Conservation (phyloP, 164 flowering plant genomes). For the Malania oleifera region DNA sequence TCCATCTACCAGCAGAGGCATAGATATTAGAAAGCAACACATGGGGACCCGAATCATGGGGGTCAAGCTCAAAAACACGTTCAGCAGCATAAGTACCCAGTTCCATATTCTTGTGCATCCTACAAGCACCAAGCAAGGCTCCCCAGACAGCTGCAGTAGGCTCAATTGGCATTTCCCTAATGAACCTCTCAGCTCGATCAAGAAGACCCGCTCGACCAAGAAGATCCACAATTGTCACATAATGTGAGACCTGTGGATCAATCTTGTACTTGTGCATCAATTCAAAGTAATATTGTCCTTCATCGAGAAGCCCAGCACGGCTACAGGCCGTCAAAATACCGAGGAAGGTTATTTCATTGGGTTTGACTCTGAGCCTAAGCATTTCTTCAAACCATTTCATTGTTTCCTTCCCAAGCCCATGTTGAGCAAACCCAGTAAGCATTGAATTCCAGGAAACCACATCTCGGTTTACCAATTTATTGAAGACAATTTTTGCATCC, state of each 20-base stretch:
- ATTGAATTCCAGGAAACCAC: slow-evolving; percentile 73
- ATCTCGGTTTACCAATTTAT: slow-evolving; percentile 40
- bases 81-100: slow-evolving; percentile 62
- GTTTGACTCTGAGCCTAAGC: slow-evolving; percentile 38
- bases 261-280: slow-evolving; percentile 43
- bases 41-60: slow-evolving; percentile 57
- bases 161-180: slow-evolving; percentile 48
- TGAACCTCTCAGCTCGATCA: slow-evolving; percentile 42
- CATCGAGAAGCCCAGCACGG: slow-evolving; percentile 54
- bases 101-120: slow-evolving; percentile 61
- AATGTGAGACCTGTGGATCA: slow-evolving; percentile 46
- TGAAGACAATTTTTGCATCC: slow-evolving; percentile 57
- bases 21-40: slow-evolving; percentile 55
- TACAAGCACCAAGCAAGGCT: slow-evolving; percentile 64
- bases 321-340: slow-evolving; percentile 70
- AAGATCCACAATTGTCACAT: slow-evolving; percentile 63
- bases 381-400: slow-evolving; percentile 40
- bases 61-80: slow-evolving; percentile 56
- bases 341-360: slow-evolving; percentile 59
- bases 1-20: slow-evolving; percentile 58
- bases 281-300: slow-evolving; percentile 47
- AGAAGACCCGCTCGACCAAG: slow-evolving; percentile 64
- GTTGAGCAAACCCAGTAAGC: slow-evolving; percentile 66
- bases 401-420: slow-evolving; percentile 54
- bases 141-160: slow-evolving; percentile 62